Conservation (phyloP, 495 filamentous ascomycete species). For the Arthonia radiata region DNA sequence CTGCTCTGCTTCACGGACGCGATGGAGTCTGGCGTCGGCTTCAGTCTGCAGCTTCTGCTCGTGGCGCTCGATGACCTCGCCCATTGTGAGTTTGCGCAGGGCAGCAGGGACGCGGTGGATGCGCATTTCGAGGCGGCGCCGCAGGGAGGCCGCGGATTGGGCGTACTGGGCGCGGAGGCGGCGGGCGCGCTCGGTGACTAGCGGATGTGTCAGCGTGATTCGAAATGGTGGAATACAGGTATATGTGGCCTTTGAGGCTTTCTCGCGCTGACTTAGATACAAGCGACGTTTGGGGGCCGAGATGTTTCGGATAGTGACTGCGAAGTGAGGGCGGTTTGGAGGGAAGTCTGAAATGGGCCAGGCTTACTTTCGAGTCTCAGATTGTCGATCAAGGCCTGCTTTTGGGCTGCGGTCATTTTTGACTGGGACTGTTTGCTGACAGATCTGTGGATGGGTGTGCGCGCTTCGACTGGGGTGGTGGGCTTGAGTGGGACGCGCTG, state of each 20-base stretch:
- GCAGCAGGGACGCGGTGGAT: slow-evolving; percentile 75
- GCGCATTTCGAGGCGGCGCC: slow-evolving; percentile 74
- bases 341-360: not conserved
- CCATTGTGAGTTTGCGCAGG: slow-evolving; percentile 60
- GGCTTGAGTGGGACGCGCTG: no score
- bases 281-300: not conserved
- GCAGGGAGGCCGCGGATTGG: slow-evolving; percentile 59
- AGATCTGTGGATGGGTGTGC: no score
- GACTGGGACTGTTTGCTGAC: no score
- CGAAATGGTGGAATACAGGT: no score
- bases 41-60: no score
- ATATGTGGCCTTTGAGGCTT: slow-evolving; percentile 2
- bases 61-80: slow-evolving; percentile 45
- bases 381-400: slow-evolving; percentile 79
- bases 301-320: slow-evolving; percentile 1
- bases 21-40: no score
- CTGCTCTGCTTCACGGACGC: no score
- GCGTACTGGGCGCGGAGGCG: slow-evolving; percentile 81
- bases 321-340: not conserved
- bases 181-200: slow-evolving; percentile 82
- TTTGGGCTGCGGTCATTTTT: slow-evolving; percentile 49
- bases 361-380: slow-evolving; percentile 70
- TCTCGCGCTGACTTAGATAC: not conserved
- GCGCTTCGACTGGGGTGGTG: no score
- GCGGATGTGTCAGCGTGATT: no score